phyloP scores from a whole-genome alignment of 108 stramenopile genomes.

The Skeletonema marinoi region DNA sequence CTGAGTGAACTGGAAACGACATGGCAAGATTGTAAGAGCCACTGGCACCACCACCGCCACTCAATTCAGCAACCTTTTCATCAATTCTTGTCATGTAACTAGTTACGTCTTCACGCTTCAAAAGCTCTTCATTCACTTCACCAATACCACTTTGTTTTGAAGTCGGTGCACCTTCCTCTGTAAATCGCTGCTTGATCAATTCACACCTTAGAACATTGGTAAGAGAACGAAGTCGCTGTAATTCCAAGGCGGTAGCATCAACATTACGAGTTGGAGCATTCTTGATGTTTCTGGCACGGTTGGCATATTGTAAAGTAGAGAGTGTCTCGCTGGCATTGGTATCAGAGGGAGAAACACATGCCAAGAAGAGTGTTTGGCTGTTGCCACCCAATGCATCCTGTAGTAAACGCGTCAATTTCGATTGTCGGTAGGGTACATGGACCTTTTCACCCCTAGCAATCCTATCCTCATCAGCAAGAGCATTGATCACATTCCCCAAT shows the following conservation, averaged over 20 bases:
- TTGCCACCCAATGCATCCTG: constrained; percentile 97
- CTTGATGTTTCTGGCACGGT: constrained; percentile 81
- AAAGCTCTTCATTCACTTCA: constrained; percentile 49
- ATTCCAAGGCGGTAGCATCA: constrained; percentile 76
- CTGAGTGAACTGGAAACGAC: constrained; percentile 5
- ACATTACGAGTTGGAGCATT: constrained; percentile 86
- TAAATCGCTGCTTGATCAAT: constrained; percentile 63
- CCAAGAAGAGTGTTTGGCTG: constrained; percentile 86
- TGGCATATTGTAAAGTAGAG: constrained; percentile 94
- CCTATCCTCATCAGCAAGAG: constrained; percentile 91
- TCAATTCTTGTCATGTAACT: constrained; percentile 62
- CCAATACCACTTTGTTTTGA: constrained; percentile 41
- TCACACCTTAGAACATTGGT: constrained; percentile 69
- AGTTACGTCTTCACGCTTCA: constrained; percentile 61
- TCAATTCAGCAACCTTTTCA: constrained; percentile 35
- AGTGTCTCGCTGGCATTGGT: constrained; percentile 89
- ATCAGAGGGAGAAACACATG: constrained; percentile 75
- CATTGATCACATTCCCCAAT: constrained; percentile 98
- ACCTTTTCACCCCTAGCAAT: constrained; percentile 65
- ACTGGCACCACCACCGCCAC: background rate
- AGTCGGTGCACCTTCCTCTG: background rate
- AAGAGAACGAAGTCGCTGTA: constrained; percentile 79
- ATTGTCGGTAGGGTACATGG: constrained; percentile 90
- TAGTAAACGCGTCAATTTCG: constrained; percentile 94
- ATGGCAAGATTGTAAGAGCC: constrained; percentile 20